Evolutionary conservation across 2,329 filamentous ascomycete genomes (phyloP), one percentile per base, ranked within the genome.

Genomic region (Diaporthe sp.): DNA sequence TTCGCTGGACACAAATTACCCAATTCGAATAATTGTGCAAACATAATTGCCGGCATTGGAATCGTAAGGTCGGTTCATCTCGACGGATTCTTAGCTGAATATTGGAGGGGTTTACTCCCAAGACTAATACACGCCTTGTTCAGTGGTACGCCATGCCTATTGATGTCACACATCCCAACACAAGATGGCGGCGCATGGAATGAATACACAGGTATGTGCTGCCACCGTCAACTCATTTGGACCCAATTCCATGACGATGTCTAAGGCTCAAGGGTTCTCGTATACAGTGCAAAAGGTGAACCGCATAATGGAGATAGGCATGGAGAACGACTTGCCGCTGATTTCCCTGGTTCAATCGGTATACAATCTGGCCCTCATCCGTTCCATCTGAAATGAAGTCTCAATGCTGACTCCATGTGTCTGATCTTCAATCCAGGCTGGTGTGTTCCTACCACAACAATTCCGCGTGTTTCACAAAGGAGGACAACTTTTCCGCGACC

Each of bases 281-380:
- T 13, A n/a, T 20, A 37, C 57, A 60, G 34, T 60, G 34, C 57
- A 60, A 34, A 60, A 60, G 34, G 57, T 60, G 57, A 60, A 60
- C 9, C 57, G 57, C 31, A 60, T 60, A 39, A 60, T 60, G 57
- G 31, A 60, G 12, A 60, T 60, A n/a, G 57, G 57, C 20, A 60
- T 60, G 31, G 57, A 60, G 34, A 60, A 60, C 4, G 34, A 60
- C 20, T 15, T 60, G 57, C 57, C 57, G 10, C 31, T 60, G 57
- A n/a, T 60, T 60, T 60, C 57, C 34, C 22, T 60, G 57, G 57
- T 60, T 13, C 34, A 60, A 39, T 60, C 57, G 57, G 57, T 60
- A 39, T 7, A 20, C 34, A n/a, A 47, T 3, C 44, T 44, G 15
- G 7, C 42, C 42, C 3, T 44, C 13, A 44, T 17, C 3, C 13